Percentiles rank a stretch among this genome's conserved stretches.
Conservation (phyloP, 164 flowering plant genomes). For the Dillenia turbinata region DNA sequence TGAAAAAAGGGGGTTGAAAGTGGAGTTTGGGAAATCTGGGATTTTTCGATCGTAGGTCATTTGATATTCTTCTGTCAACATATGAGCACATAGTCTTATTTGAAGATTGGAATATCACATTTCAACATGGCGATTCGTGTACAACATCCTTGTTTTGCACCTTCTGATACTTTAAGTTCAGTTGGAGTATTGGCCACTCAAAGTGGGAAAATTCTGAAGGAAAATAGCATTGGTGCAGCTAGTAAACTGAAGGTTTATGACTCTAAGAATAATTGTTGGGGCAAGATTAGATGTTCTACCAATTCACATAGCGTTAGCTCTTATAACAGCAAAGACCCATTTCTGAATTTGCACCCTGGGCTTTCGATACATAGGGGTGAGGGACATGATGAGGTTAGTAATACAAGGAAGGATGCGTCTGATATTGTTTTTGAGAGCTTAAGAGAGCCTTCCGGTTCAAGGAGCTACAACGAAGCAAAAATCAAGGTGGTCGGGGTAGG, state of each 20-base stretch:
- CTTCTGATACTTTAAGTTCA: constrained; percentile 40
- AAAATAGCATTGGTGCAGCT: constrained; percentile 23
- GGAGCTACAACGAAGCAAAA: neutral
- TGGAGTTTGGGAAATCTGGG: constrained; percentile 5
- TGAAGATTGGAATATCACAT: constrained; percentile 1
- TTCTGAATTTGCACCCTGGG: constrained; percentile 44
- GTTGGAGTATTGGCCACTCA: constrained; percentile 40
- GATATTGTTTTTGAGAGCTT: neutral
- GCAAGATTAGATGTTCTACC: constrained; percentile 2
- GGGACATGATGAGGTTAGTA: neutral
- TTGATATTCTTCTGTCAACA: neutral
- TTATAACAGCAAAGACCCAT: constrained; percentile 8
- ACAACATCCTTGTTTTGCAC: constrained; percentile 24
- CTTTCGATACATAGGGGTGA: constrained; percentile 1
- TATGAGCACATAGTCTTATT: neutral
- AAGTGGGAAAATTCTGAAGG: constrained; percentile 35
- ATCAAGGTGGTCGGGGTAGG: too few relatives aligned
- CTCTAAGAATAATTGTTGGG: constrained; percentile 22
- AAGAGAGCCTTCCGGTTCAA: neutral
- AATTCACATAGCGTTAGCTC: neutral
- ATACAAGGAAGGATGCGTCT: neutral
- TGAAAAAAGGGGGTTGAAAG: neutral
- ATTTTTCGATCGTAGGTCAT: neutral
- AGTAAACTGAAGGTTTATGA: constrained; percentile 33
- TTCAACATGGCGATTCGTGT: constrained; percentile 44